Base-by-base conservation (phyloP, 257 asterid species). In the Ajuga chamaepitys region DNA sequence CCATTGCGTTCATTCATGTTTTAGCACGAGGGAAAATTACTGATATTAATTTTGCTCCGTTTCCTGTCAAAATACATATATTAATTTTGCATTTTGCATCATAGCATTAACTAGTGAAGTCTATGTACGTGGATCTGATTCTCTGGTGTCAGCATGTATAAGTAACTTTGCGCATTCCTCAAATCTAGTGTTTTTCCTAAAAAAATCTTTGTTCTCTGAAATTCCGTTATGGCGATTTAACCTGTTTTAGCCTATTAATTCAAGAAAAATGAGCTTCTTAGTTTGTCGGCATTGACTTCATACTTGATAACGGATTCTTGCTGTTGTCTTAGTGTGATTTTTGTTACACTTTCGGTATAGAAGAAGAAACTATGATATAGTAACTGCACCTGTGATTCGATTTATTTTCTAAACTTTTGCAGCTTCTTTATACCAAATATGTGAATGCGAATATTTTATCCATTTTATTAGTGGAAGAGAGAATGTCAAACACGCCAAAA, bases 401-500 rank as follows among this genome's bases (percentile, higher is more conserved):
- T 9, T 9, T 6, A n/a, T 28, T 16, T 30, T 5, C 37, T 30
- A 30, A 30, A n/a, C 24, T 9, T 16, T 4, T 22, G 58, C 9
- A 9, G 17, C 71, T 17, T 10, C 41, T 6, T 7, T 40, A 5
- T 8, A 30, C 7, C 1, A n/a, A 30, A 30, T 32, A 45, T 7
- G 22, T 18, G 48, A 57, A 45, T 12, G 10, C 30, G 40, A 50
- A 14, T 40, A 14, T 38, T 25, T 35, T 55, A 4, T 54, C 56
- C 57, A 51, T 62, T 41, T 12, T 44, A 20, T 38, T 55, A 69
- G 75, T 25, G 50, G 25, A 10, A 17, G 11, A 9, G 44, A 64
- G 12, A 65, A 88, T 83, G 94, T 68, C 83, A 24, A 52, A 62
- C 28, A 71, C 44, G 66, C 76, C 71, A 32, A 75, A 77, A n/a